phyloP scores from a whole-genome alignment of 2,329 filamentous ascomycete species.

The Phyllosticta citribraziliensis region DNA sequence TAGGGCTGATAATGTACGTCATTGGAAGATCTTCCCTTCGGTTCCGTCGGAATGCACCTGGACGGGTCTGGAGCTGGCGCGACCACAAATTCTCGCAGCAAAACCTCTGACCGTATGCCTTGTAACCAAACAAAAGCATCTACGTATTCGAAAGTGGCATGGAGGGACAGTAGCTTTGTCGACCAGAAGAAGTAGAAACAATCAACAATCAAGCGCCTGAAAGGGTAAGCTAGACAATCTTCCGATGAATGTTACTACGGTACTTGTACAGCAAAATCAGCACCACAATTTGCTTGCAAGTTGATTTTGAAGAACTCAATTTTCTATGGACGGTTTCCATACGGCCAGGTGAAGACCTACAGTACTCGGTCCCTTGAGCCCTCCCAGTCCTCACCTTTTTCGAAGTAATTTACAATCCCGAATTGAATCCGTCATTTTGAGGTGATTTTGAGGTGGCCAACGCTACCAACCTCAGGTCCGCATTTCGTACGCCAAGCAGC shows the following conservation, averaged over 20 bases:
- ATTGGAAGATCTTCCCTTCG: neutral
- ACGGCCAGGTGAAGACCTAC: neutral
- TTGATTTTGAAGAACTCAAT: neutral
- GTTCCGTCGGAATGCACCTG: neutral
- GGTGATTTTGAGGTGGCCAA: neutral
- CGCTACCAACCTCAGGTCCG: neutral
- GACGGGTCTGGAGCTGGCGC: neutral
- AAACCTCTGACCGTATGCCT: neutral
- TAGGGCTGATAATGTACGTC: constrained; percentile 10
- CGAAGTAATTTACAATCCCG: neutral
- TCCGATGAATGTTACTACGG: no score
- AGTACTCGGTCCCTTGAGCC: neutral
- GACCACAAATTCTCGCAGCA: neutral
- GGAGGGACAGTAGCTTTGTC: no score
- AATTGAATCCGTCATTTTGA: neutral
- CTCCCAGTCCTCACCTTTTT: neutral
- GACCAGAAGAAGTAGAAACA: no score
- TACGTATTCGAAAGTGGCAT: no score
- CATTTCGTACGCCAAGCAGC: constrained; percentile 28
- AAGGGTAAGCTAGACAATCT: no score
- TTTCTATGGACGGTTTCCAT: neutral
- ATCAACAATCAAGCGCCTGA: no score
- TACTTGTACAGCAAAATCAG: no score
- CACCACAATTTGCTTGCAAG: neutral
- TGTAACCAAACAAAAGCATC: no score